These are phyloP conservation scores for Phoma sp. DNA, from an alignment of 2,329 filamentous ascomycete species.

Conservation along the genomic window DNA sequence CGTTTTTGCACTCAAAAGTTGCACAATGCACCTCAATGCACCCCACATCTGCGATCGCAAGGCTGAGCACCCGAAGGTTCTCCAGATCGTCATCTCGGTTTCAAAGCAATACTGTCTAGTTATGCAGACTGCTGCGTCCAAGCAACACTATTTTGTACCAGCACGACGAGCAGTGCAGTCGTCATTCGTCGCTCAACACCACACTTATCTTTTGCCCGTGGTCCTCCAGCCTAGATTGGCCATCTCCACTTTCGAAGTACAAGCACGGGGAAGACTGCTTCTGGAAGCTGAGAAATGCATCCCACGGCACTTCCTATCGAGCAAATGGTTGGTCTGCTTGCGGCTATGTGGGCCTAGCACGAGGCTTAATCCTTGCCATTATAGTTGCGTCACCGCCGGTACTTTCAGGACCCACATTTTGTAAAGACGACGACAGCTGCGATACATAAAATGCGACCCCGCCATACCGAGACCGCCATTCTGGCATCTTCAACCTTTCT, in stretches of 20 bases:
- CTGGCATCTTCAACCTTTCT: background rate
- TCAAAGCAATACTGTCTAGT: background rate
- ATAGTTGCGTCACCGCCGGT: constrained; percentile 30
- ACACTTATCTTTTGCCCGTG: background rate
- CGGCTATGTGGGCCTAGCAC: constrained; percentile 5
- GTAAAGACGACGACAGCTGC: constrained; percentile 11
- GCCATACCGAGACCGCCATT: background rate
- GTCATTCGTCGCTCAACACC: background rate
- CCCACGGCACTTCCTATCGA: background rate
- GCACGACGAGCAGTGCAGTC: background rate
- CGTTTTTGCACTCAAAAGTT: constrained; percentile 8
- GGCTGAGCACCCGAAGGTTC: background rate
- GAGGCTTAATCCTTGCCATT: constrained; percentile 11
- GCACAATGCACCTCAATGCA: background rate
- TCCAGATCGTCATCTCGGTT: background rate
- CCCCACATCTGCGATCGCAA: background rate
- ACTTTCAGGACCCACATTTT: constrained; percentile 20
- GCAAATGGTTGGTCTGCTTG: constrained; percentile 1
- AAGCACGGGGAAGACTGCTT: constrained; percentile 4
- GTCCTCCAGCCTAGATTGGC: background rate
- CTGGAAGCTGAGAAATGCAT: constrained; percentile 17
- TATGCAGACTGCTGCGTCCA: background rate
- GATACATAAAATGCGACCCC: constrained; percentile 16
- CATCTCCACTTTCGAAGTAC: constrained; percentile 2
- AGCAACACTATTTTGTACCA: background rate